A percentile compares a stretch with the other conserved stretches of the same genome.
phyloP scores from a whole-genome alignment of 2,329 filamentous ascomycete species.

The Trichoderma atroviride region DNA sequence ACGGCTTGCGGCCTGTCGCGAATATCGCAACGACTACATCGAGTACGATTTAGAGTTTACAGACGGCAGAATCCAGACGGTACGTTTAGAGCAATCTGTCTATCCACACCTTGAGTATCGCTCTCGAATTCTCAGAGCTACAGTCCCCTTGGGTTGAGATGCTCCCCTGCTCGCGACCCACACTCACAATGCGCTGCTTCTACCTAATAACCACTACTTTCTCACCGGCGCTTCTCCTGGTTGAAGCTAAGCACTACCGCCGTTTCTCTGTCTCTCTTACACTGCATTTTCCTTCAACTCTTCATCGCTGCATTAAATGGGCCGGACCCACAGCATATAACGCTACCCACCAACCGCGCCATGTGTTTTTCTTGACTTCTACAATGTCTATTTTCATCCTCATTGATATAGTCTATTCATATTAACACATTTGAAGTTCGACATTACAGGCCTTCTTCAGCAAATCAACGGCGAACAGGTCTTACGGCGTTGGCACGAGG shows the following conservation, averaged over 20 bases:
- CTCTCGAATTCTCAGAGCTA: neutral
- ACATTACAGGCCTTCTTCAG: slow-evolving; percentile 36
- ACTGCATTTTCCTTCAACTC: neutral
- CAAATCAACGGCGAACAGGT: slow-evolving; percentile 40
- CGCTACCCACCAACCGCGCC: neutral
- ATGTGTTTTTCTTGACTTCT: neutral
- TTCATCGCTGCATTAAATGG: neutral
- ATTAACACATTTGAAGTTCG: slow-evolving; percentile 35
- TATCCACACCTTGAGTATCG: neutral
- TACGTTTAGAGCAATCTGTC: slow-evolving; percentile 39
- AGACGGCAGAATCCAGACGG: slow-evolving; percentile 49
- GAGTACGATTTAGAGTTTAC: slow-evolving; percentile 49
- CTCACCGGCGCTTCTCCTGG: slow-evolving; percentile 1
- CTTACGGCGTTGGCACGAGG: slow-evolving; percentile 31
- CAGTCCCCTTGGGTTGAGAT: neutral
- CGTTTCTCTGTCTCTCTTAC: neutral
- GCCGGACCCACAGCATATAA: neutral
- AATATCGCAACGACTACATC: slow-evolving; percentile 30
- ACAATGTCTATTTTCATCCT: neutral
- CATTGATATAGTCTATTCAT: neutral
- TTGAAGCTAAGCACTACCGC: neutral
- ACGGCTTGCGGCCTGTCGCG: slow-evolving; percentile 39
- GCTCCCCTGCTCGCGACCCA: neutral
- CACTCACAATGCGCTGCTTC: neutral
- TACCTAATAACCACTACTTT: neutral